Evolutionary conservation across 2,329 filamentous ascomycete genomes (phyloP).

Genomic region (Ophiognomonia clavigignenti-juglandacearum): DNA sequence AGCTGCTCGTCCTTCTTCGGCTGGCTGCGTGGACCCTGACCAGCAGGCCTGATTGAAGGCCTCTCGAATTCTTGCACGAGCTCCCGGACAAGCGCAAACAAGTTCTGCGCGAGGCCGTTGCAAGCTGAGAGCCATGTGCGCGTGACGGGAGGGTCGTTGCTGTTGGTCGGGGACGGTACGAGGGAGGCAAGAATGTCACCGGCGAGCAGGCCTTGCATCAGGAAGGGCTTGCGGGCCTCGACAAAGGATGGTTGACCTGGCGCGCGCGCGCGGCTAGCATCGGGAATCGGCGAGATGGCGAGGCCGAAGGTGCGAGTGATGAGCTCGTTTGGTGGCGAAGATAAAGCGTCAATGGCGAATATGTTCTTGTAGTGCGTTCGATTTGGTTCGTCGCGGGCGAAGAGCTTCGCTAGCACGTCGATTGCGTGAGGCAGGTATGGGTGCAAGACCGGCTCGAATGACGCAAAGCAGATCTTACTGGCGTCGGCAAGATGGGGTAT

Average conservation of each 20-base stretch:
- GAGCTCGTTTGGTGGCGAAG: conserved; percentile 67
- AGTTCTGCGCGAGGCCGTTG: conserved; percentile 76
- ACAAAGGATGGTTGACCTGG: conserved; percentile 61
- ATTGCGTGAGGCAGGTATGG: conserved; percentile 86
- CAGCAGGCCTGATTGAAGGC: conserved; percentile 32
- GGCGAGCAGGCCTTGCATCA: conserved; percentile 88
- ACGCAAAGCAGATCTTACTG: conserved; percentile 63
- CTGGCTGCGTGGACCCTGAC: conserved; percentile 26
- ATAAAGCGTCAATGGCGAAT: conserved; percentile 66
- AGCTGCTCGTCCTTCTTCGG: conserved; percentile 45
- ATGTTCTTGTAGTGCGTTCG: conserved; percentile 77
- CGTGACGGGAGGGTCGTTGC: conserved; percentile 65
- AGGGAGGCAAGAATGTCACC: conserved; percentile 83
- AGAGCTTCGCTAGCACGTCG: conserved; percentile 83
- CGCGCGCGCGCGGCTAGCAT: conserved; percentile 51
- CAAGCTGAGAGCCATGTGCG: conserved; percentile 76
- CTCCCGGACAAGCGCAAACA: conserved; percentile 70
- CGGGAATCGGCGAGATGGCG: conserved; percentile 79
- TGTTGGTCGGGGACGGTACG: no score
- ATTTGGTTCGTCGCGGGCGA: conserved; percentile 92
- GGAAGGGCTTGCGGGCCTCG: conserved; percentile 77
- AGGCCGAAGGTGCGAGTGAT: conserved; percentile 84
- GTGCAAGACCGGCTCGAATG: conserved; percentile 77
- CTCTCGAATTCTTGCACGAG: conserved; percentile 61
- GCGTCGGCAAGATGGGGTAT: conserved; percentile 50